Percentiles rank a stretch among this genome's conserved stretches.
These are phyloP conservation scores for Polysphondylium violaceum DNA, from an alignment of 78 protist genomes.

Conservation along the genomic window DNA sequence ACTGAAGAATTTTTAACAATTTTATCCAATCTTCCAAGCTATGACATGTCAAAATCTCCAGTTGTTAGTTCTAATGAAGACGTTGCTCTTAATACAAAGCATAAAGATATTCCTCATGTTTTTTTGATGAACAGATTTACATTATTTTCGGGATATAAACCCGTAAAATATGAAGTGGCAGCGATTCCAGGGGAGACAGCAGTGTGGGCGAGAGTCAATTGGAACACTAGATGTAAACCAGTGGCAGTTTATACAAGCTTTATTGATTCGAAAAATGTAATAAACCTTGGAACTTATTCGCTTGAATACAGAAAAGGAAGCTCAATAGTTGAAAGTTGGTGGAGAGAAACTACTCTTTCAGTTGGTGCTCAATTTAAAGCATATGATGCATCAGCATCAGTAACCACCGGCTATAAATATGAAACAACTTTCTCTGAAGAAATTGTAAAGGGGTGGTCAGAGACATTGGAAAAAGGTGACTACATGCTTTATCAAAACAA, in stretches of 20 bases:
- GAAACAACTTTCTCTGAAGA: not conserved
- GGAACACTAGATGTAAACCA: too few species aligned
- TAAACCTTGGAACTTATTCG: not conserved
- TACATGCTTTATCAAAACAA: too few species aligned
- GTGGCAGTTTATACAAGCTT: not conserved
- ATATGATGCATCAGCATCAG: not conserved
- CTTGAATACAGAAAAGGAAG: not conserved
- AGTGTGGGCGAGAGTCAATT: too few species aligned
- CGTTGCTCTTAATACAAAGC: not conserved
- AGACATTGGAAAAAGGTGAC: too few species aligned
- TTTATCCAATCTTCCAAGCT: not conserved
- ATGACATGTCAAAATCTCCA: not conserved
- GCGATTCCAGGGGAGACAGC: too few species aligned
- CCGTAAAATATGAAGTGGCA: too few species aligned
- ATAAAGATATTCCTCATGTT: too few species aligned
- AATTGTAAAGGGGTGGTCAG: not conserved
- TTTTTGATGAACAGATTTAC: too few species aligned
- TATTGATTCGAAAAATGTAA: not conserved
- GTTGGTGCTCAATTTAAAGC: not conserved
- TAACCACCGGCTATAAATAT: not conserved
- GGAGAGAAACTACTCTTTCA: not conserved
- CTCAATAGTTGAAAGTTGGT: not conserved
- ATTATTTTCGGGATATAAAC: too few species aligned
- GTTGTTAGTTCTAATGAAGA: not conserved
- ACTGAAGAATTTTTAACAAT: not conserved